Evolutionary conservation across 345 rosid species (phyloP), one percentile per base, ranked within the genome.

Genomic region (Eucalyptus pauciflora): DNA sequence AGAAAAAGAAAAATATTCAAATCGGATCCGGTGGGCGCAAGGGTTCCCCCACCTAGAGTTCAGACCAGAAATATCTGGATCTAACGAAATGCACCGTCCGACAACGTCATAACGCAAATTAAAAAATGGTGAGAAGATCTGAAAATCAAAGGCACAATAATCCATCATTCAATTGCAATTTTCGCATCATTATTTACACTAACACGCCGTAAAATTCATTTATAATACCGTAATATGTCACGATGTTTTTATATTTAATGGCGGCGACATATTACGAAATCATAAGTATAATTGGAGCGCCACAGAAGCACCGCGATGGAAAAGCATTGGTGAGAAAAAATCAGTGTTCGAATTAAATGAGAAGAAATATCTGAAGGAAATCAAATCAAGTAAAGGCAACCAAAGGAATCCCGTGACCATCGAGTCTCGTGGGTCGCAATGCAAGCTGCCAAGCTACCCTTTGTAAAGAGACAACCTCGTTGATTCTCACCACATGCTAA

Each of bases 261-360:
- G 48, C 4, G 0, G 10, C 3, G 4, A 6, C 83, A 2, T 10
- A 8, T 1, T 41, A 10, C 3, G 15, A 37, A 20, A 76, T 37
- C 10, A 10, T 18, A 3, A n/a, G 76, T 64, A 64, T 7, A 64
- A 14, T 64, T 15, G 37, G 76, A 64, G 27, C 2, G 27, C 15
- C 14, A 2, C 1, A 10, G 14, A 76, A 20, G 46, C 20, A 37
- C 10, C 27, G 5, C 27, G 0, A 37, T 37, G 46, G 25, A 20
- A 37, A 71, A 37, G 10, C 12, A 71, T 13, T 7, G 37, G 76
- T n/a, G 37, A 0, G 18, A 0, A 64, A 64, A 64, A 64, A 7
- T 64, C 37, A 14, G 37, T 7, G 37, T 4, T 64, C 37, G 37
- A n/a, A 64, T 64, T 64, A n/a, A n/a, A n/a, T 4, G 33, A 64